Evolutionary conservation across 495 filamentous ascomycete genomes (phyloP).

Genomic region (Hypoxylon cercidicola): DNA sequence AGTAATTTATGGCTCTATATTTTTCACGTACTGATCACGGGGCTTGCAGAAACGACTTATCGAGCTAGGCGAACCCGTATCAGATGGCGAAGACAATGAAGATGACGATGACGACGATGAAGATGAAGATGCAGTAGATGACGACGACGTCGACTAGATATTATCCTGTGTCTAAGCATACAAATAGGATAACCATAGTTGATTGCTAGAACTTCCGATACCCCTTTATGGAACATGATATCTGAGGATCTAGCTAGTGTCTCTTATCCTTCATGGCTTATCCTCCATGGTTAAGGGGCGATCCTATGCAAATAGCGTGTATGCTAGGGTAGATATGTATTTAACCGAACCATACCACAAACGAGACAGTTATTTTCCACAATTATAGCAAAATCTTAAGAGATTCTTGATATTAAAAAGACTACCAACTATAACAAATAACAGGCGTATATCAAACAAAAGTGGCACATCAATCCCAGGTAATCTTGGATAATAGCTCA

Average conservation of each 20-base stretch:
- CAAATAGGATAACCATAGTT: not conserved
- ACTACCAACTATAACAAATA: conserved; percentile 19
- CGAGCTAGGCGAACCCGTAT: conserved; percentile 75
- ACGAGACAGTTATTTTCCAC: conserved; percentile 27
- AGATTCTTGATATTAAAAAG: conserved; percentile 34
- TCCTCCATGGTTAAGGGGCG: not conserved
- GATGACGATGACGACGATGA: conserved; percentile 72
- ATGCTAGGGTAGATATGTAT: conserved; percentile 27
- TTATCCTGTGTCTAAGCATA: conserved; percentile 8
- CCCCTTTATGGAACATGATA: not conserved
- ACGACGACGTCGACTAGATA: conserved; percentile 40
- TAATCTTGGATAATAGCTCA: conserved; percentile 27
- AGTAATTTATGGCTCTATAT: conserved; percentile 1
- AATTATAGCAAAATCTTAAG: conserved; percentile 40
- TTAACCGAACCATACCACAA: conserved; percentile 38
- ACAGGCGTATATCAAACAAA: conserved; percentile 7
- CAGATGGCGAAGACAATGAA: conserved; percentile 80
- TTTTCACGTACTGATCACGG: conserved; percentile 31
- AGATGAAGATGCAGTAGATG: conserved; percentile 48
- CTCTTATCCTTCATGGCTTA: not conserved
- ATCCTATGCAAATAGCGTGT: conserved; percentile 29
- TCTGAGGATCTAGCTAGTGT: too few species aligned
- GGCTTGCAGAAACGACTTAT: conserved; percentile 73
- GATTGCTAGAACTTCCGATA: conserved; percentile 7
- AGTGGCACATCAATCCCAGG: conserved; percentile 4